A percentile compares a stretch with the other conserved stretches of the same genome.
These are phyloP conservation scores for Leccinum subrobustum DNA, from an alignment of 1,284 basidiomycete genomes.

Conservation along the genomic window DNA sequence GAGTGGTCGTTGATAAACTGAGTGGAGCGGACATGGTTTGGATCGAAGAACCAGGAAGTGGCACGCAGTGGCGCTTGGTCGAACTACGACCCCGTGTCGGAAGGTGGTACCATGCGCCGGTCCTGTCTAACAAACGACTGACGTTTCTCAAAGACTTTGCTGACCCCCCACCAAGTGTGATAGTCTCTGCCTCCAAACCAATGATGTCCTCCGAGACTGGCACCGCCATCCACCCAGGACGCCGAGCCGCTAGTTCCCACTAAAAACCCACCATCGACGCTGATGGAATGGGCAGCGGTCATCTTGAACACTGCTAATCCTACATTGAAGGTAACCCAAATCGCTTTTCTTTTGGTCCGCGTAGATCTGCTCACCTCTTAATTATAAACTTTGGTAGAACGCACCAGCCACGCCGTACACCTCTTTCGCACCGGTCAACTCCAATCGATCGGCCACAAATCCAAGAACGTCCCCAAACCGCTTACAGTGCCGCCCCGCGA, in stretches of 20 bases:
- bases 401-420: neutral
- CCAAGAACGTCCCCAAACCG: neutral
- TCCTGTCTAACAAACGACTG: neutral
- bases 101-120: neutral
- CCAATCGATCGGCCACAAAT: neutral
- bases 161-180: neutral
- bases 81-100: slow-evolving; percentile 2
- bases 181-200: neutral
- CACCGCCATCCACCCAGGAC: neutral
- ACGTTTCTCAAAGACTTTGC: neutral
- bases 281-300: too few relatives aligned
- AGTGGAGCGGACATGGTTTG: slow-evolving; percentile 54
- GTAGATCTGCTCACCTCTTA: neutral
- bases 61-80: slow-evolving; percentile 1
- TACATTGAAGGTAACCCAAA: too few relatives aligned
- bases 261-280: too few relatives aligned
- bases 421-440: neutral
- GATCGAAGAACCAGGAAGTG: slow-evolving; percentile 45
- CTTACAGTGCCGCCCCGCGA: neutral
- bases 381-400: neutral
- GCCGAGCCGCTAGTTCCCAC: too few relatives aligned
- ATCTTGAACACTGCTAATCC: too few relatives aligned
- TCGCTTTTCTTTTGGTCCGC: too few relatives aligned
- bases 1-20: slow-evolving; percentile 43
- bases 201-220: neutral